A percentile compares a stretch with the other conserved stretches of the same genome.
phyloP scores from a whole-genome alignment of 1,284 basidiomycete species.

The Phylloboletellus chloephorus region DNA sequence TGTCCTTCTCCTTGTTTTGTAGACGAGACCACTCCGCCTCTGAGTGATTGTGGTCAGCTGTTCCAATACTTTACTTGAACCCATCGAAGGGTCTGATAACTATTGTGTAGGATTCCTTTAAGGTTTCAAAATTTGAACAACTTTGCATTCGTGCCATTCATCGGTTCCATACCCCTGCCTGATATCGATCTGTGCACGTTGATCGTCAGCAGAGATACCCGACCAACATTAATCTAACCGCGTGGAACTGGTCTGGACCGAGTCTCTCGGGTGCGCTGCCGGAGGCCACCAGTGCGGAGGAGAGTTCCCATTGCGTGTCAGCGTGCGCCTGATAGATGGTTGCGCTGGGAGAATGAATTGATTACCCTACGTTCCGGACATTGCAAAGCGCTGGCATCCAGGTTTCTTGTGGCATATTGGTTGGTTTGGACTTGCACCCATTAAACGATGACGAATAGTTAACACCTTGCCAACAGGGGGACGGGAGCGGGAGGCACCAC shows the following conservation, averaged over 20 bases:
- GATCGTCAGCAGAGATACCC: neutral
- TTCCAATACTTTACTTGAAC: no score
- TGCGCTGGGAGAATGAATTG: slow-evolving; percentile 2
- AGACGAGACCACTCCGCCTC: no score
- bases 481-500: neutral
- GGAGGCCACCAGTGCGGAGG: slow-evolving; percentile 5
- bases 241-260: no score
- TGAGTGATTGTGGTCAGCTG: no score
- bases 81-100: no score
- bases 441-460: neutral
- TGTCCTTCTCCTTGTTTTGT: neutral
- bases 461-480: no score
- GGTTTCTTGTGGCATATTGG: neutral
- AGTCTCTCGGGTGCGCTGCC: slow-evolving; percentile 7
- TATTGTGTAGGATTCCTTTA: no score
- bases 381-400: neutral
- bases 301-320: neutral
- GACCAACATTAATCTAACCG: neutral
- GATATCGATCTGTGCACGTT: no score
- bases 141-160: no score
- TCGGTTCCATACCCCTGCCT: no score
- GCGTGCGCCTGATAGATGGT: neutral
- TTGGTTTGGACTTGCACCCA: neutral
- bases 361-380: slow-evolving; percentile 9
- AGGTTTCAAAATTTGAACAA: no score